Evolutionary conservation across 352 stramenopile species (phyloP).

Genomic region (Pythium grandisporangium): DNA sequence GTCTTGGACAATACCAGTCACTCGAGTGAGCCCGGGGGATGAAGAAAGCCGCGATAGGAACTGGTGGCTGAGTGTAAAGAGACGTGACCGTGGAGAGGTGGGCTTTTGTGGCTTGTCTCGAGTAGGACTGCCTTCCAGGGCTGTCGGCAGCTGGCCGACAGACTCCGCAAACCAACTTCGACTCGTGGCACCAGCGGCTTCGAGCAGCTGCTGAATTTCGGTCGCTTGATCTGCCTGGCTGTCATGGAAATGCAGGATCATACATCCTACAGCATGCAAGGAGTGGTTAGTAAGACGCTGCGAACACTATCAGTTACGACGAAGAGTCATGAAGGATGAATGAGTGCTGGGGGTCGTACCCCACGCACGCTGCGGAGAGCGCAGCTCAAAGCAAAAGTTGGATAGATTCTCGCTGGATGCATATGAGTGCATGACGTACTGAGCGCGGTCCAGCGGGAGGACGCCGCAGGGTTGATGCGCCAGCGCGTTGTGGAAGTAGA

Average conservation of each 20-base stretch:
- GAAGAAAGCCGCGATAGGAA: constrained; percentile 1
- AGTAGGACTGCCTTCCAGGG: too few relatives aligned
- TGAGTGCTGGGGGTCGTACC: constrained; percentile 15
- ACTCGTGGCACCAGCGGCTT: constrained; percentile 26
- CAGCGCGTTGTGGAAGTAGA: constrained; percentile 63
- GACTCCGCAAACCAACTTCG: too few relatives aligned
- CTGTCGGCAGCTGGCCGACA: constrained; percentile 6
- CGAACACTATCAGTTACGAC: too few relatives aligned
- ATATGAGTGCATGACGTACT: constrained; percentile 73
- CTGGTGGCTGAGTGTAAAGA: constrained; percentile 7
- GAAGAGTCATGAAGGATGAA: too few relatives aligned
- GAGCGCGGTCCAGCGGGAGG: constrained; percentile 43
- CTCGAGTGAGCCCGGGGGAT: too few relatives aligned
- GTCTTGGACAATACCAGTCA: too few relatives aligned
- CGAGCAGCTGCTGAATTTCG: constrained; percentile 49
- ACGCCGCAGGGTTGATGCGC: constrained; percentile 49
- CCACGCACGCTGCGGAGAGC: constrained; percentile 45
- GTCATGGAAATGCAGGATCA: constrained; percentile 70
- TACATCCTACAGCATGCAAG: constrained; percentile 22
- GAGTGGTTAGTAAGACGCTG: not conserved
- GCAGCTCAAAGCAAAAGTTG: constrained; percentile 73
- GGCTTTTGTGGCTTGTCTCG: too few relatives aligned
- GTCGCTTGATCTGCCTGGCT: constrained; percentile 26
- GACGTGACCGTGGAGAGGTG: constrained; percentile 1
- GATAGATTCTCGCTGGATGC: constrained; percentile 38